Percentiles rank a stretch among this genome's conserved stretches.
Conservation (phyloP, 1,139 yeast genomes). For the Meyerozyma sp. region DNA sequence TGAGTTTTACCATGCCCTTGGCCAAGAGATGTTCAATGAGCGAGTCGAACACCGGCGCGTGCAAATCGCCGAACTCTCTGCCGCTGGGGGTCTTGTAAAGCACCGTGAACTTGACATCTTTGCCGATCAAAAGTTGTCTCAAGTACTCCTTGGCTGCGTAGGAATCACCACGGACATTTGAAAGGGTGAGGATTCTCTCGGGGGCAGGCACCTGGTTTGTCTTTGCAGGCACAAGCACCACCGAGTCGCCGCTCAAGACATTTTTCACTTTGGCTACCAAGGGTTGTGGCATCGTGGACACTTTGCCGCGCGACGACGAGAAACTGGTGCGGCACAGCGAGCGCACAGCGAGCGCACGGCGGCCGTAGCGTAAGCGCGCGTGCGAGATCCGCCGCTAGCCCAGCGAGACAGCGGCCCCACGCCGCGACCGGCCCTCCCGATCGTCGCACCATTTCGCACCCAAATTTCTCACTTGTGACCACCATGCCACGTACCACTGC, state of each 20-base stretch:
- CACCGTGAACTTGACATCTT: conserved; percentile 58
- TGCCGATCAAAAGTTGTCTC: conserved; percentile 63
- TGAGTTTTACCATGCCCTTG: conserved; percentile 59
- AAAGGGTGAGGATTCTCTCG: conserved; percentile 61
- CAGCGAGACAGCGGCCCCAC: neutral
- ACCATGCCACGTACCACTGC: conserved; percentile 57
- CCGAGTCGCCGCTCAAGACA: conserved; percentile 71
- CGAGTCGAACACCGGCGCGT: conserved; percentile 59
- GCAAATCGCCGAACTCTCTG: conserved; percentile 70
- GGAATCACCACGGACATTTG: conserved; percentile 52
- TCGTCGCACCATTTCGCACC: neutral
- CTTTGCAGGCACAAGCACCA: conserved; percentile 56
- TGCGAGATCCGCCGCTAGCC: neutral
- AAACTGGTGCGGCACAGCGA: neutral
- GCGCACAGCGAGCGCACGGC: too few species aligned
- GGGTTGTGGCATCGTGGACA: too few species aligned
- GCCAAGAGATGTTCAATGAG: conserved; percentile 52
- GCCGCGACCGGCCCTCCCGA: neutral
- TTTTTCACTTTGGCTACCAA: conserved; percentile 61
- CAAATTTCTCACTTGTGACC: neutral
- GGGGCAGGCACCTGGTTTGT: conserved; percentile 40
- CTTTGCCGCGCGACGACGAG: neutral
- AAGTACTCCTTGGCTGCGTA: conserved; percentile 59
- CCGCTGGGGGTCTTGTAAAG: conserved; percentile 48
- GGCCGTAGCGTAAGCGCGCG: too few species aligned